These are phyloP conservation scores for Alectoria sarmentosa DNA, from an alignment of 495 filamentous ascomycete species.

Conservation along the genomic window DNA sequence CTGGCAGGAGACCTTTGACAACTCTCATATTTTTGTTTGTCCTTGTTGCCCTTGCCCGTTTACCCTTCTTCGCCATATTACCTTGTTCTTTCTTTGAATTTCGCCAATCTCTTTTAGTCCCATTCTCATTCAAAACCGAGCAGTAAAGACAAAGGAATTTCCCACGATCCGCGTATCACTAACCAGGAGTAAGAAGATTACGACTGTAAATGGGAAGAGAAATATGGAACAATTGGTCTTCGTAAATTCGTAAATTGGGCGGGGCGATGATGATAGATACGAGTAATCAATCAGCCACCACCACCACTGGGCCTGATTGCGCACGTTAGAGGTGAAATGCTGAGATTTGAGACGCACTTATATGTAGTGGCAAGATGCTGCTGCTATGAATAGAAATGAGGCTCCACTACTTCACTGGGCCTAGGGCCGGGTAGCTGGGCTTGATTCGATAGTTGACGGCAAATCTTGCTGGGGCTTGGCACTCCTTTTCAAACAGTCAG, in stretches of 20 bases:
- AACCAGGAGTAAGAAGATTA: no score
- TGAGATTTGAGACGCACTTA: no score
- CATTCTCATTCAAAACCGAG: neutral
- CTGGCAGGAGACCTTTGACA: neutral
- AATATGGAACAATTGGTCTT: no score
- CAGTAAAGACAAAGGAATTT: neutral
- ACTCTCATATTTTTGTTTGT: neutral
- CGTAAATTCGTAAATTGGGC: no score
- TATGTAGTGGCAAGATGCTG: neutral
- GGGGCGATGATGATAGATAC: no score
- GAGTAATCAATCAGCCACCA: no score
- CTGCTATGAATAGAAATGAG: slow-evolving; percentile 1
- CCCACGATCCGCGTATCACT: neutral
- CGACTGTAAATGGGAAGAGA: no score
- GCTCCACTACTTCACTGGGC: neutral
- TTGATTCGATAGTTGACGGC: neutral
- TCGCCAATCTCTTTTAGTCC: neutral
- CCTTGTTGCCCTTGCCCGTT: neutral
- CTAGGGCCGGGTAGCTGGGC: neutral
- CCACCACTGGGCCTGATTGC: no score
- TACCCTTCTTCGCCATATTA: neutral
- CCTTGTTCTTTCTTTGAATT: neutral
- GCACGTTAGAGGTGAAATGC: no score
- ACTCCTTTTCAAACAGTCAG: slow-evolving; percentile 3
- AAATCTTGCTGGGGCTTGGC: neutral